Conservation (phyloP, 1,284 basidiomycete species). For the Sphagnurus paluster region DNA sequence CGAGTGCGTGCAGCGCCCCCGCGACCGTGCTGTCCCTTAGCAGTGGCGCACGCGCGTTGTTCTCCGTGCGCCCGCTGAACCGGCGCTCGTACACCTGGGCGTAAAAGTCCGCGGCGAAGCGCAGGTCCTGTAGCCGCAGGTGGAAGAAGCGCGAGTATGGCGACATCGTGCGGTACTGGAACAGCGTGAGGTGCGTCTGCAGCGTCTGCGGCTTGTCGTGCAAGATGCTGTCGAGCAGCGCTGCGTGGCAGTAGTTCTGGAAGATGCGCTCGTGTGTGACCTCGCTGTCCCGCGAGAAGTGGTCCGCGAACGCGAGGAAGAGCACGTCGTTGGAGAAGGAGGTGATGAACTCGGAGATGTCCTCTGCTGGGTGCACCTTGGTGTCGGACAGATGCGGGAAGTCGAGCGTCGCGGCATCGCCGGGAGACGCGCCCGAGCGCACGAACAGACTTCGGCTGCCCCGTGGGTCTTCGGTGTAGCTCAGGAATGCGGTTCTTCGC, state of each 20-base stretch:
- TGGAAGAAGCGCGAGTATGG: conserved; percentile 60
- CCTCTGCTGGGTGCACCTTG: conserved; percentile 63
- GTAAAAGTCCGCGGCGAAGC: conserved; percentile 74
- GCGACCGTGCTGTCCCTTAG: conserved; percentile 69
- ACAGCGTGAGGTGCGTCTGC: conserved; percentile 72
- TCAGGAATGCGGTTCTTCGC: conserved; percentile 87
- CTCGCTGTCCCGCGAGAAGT: conserved; percentile 63
- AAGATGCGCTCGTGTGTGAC: conserved; percentile 61
- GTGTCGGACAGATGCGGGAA: conserved; percentile 75
- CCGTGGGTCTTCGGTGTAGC: conserved; percentile 90
- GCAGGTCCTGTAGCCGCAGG: conserved; percentile 66
- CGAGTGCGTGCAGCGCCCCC: conserved; percentile 60
- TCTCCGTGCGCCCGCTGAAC: conserved; percentile 65
- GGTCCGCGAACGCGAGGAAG: conserved; percentile 76
- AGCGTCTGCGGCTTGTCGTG: conserved; percentile 85
- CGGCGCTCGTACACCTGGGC: conserved; percentile 66
- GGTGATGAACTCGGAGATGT: conserved; percentile 81
- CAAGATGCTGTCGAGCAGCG: conserved; percentile 83
- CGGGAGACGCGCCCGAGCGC: conserved; percentile 73
- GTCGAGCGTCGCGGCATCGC: conserved; percentile 75
- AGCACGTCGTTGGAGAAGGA: conserved; percentile 80
- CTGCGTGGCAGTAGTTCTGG: conserved; percentile 75
- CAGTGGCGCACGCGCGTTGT: conserved; percentile 62
- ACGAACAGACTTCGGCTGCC: conserved; percentile 90
- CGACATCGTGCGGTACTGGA: conserved; percentile 60